Conservation (phyloP, 306 rosid genomes). For the Cicer arietinum region DNA sequence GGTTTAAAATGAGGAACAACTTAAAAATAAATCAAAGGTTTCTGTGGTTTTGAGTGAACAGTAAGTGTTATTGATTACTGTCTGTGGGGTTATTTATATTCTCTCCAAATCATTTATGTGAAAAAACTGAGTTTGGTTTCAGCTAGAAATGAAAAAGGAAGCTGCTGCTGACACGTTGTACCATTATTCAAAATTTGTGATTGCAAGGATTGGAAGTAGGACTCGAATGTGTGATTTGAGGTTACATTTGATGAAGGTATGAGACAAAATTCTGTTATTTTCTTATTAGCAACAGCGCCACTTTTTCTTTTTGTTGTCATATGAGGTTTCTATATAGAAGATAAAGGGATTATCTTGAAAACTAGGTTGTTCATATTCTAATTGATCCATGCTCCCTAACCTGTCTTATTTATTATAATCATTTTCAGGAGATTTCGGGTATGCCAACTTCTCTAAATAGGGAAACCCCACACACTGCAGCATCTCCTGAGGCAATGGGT, state of each 20-base stretch:
- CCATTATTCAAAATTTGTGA: slow-evolving; percentile 82
- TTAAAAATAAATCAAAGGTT: slow-evolving; percentile 12
- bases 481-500: slow-evolving; percentile 96
- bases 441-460: slow-evolving; percentile 77
- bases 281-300: background rate
- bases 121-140: slow-evolving; percentile 38
- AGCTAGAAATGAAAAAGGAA: slow-evolving; percentile 80
- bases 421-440: slow-evolving; percentile 83
- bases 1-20: slow-evolving; percentile 27
- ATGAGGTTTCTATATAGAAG: slow-evolving; percentile 18
- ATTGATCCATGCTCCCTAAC: slow-evolving; percentile 19
- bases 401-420: slow-evolving; percentile 18
- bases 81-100: slow-evolving; percentile 17
- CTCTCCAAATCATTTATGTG: slow-evolving; percentile 33
- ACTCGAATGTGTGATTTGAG: slow-evolving; percentile 82
- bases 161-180: slow-evolving; percentile 88
- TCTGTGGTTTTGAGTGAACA: slow-evolving; percentile 15
- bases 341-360: slow-evolving; percentile 26
- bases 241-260: slow-evolving; percentile 95
- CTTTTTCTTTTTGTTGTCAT: background rate
- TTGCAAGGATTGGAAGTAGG: slow-evolving; percentile 79
- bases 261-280: slow-evolving; percentile 27
- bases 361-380: slow-evolving; percentile 27
- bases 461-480: slow-evolving; percentile 68
- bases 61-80: slow-evolving; percentile 10